phyloP scores from a whole-genome alignment of 768 basidiomycete genomes.

The Chalciporus piperatus region DNA sequence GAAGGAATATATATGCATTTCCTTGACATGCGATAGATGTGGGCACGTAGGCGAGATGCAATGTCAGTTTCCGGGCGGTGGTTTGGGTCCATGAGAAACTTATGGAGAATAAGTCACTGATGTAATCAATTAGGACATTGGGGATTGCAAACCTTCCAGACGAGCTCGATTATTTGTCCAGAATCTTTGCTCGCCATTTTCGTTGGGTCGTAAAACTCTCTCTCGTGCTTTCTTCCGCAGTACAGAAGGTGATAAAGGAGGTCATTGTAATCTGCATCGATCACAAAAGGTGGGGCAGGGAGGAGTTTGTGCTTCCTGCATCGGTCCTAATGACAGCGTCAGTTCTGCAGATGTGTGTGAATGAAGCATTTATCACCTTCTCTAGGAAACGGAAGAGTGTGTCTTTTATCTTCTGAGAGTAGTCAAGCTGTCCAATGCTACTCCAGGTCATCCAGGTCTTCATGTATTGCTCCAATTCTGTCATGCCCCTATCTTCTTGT shows the following conservation, averaged over 20 bases:
- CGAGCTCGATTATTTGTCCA: slow-evolving; percentile 16
- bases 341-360: not conserved
- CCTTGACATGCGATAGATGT: slow-evolving; percentile 28
- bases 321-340: slow-evolving; percentile 3
- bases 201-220: slow-evolving; percentile 12
- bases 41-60: slow-evolving; percentile 13
- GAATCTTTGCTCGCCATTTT: slow-evolving; percentile 6
- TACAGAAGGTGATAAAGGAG: slow-evolving; percentile 19
- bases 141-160: not conserved
- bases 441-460: slow-evolving; percentile 13
- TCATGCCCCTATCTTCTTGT: slow-evolving; percentile 8
- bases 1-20: slow-evolving; percentile 25
- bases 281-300: not conserved
- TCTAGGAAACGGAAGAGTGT: slow-evolving; percentile 8
- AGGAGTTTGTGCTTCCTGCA: slow-evolving; percentile 14
- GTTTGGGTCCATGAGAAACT: not conserved
- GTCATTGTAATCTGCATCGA: slow-evolving; percentile 13
- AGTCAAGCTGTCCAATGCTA: slow-evolving; percentile 16
- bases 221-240: slow-evolving; percentile 14
- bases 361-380: slow-evolving; percentile 8
- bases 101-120: no score
- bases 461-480: slow-evolving; percentile 4
- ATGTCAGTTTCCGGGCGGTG: not conserved
- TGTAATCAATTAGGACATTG: no score
- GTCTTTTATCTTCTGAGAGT: slow-evolving; percentile 14